A percentile compares a stretch with the other conserved stretches of the same genome.
These are phyloP conservation scores for Amanita phalloides DNA, from an alignment of 768 basidiomycete species.

Conservation along the genomic window DNA sequence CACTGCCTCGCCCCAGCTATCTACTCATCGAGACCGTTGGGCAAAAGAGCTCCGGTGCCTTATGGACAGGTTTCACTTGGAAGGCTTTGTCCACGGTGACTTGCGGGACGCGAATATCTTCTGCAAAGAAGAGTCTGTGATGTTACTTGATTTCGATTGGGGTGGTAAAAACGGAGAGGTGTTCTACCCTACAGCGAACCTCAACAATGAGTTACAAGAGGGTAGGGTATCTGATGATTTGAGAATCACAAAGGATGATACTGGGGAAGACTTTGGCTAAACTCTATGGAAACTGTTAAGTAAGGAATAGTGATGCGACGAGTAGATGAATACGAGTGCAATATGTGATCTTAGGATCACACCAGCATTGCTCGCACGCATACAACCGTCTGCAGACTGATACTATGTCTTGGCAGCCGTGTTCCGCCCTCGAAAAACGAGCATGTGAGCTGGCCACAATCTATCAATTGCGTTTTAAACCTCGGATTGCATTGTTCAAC, in stretches of 20 bases:
- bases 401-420: too few species aligned
- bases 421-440: too few species aligned
- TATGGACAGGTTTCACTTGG: slow-evolving; percentile 7
- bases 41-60: slow-evolving; percentile 6
- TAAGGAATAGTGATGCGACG: too few species aligned
- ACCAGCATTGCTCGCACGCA: too few species aligned
- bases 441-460: too few species aligned
- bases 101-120: slow-evolving; percentile 14
- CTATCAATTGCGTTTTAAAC: too few species aligned
- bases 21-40: slow-evolving; percentile 15
- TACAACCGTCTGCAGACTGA: too few species aligned
- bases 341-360: too few species aligned
- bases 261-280: too few species aligned
- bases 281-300: too few species aligned
- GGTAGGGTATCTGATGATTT: slow-evolving; percentile 7
- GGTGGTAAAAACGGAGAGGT: slow-evolving; percentile 10
- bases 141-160: slow-evolving; percentile 18
- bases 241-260: slow-evolving; percentile 6
- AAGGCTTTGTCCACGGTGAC: slow-evolving; percentile 14
- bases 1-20: neutral
- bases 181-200: slow-evolving; percentile 10
- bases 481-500: too few species aligned
- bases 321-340: too few species aligned
- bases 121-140: slow-evolving; percentile 1
- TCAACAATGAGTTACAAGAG: slow-evolving; percentile 8